phyloP scores from a whole-genome alignment of 305 asterid species.

The Fraxinus baroniana region DNA sequence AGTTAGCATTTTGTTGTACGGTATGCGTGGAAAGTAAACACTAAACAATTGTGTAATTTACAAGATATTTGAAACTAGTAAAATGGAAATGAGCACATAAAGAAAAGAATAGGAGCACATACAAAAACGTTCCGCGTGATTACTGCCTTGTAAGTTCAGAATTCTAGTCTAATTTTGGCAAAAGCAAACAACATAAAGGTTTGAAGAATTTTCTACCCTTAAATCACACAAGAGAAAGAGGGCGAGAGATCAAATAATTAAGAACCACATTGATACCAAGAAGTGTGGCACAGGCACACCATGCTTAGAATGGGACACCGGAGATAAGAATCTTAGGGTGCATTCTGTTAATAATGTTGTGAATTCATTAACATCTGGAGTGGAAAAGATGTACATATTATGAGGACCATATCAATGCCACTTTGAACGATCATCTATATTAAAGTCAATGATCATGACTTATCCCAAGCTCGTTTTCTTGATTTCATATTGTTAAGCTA shows the following conservation, averaged over 20 bases:
- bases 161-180: background rate
- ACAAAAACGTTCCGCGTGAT: background rate
- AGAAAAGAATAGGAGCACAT: background rate
- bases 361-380: background rate
- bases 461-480: background rate
- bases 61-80: background rate
- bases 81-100: background rate
- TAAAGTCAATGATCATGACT: background rate
- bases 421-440: background rate
- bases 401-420: background rate
- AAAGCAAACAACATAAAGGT: background rate
- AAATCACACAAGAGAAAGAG: background rate
- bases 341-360: background rate
- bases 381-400: background rate
- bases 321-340: background rate
- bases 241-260: background rate
- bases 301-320: background rate
- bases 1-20: background rate
- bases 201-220: background rate
- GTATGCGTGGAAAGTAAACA: background rate
- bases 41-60: background rate
- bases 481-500: background rate
- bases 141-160: background rate
- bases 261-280: background rate
- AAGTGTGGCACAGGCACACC: background rate